Conservation (phyloP, 2,329 filamentous ascomycete genomes). For the Penicillium sp. region DNA sequence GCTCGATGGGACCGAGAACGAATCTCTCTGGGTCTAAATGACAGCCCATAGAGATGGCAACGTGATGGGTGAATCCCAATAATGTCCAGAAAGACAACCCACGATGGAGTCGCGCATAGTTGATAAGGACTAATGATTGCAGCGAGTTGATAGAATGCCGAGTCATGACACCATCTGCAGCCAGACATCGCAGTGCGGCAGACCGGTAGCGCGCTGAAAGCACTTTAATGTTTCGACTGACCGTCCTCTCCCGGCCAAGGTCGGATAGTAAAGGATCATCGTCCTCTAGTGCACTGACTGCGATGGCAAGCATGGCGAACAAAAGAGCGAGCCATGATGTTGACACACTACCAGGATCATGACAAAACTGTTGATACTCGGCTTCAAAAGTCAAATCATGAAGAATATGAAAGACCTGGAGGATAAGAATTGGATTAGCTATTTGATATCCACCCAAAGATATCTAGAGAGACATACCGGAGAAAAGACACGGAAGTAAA, state of each 20-base stretch:
- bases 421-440: not conserved
- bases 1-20: slow-evolving; percentile 34
- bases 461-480: slow-evolving; percentile 27
- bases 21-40: slow-evolving; percentile 44
- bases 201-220: slow-evolving; percentile 40
- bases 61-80: slow-evolving; percentile 41
- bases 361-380: slow-evolving; percentile 40
- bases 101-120: slow-evolving; percentile 39
- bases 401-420: slow-evolving; percentile 42
- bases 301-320: slow-evolving; percentile 41
- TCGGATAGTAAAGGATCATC: slow-evolving; percentile 38
- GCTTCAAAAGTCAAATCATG: slow-evolving; percentile 43
- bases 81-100: slow-evolving; percentile 41
- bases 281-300: slow-evolving; percentile 39
- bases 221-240: slow-evolving; percentile 38
- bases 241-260: slow-evolving; percentile 37
- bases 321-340: slow-evolving; percentile 42
- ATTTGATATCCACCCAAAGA: not conserved
- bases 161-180: slow-evolving; percentile 40
- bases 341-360: slow-evolving; percentile 36
- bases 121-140: slow-evolving; percentile 42
- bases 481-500: slow-evolving; percentile 41
- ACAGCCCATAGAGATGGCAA: slow-evolving; percentile 44
- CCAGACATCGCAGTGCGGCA: slow-evolving; percentile 39
- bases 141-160: slow-evolving; percentile 43